Evolutionary conservation across 352 stramenopile species (phyloP).

Genomic region (Globisporangium lucens): DNA sequence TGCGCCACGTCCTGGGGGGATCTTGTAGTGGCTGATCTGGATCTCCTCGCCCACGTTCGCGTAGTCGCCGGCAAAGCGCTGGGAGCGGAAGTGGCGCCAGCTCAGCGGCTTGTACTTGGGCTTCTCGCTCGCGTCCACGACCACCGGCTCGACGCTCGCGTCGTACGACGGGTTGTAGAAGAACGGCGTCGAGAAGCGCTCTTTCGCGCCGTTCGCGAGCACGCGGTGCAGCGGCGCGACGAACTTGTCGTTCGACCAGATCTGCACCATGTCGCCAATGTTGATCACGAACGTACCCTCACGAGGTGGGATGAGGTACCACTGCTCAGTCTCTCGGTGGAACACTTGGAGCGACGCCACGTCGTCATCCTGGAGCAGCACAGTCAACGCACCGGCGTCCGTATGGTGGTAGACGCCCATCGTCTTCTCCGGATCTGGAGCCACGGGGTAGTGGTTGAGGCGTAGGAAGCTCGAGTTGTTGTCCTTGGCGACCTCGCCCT

Average conservation of each 20-base stretch:
- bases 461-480: conserved; percentile 89
- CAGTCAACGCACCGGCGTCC: conserved; percentile 41
- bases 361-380: conserved; percentile 46
- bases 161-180: conserved; percentile 64
- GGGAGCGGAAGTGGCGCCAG: conserved; percentile 87
- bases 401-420: conserved; percentile 60
- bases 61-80: conserved; percentile 90
- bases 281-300: conserved; percentile 52
- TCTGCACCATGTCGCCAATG: conserved; percentile 55
- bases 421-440: conserved; percentile 35
- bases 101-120: conserved; percentile 74
- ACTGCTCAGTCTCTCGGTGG: conserved; percentile 29
- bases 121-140: conserved; percentile 31
- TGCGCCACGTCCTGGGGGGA: not conserved
- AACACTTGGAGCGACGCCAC: conserved; percentile 46
- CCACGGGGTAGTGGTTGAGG: conserved; percentile 90
- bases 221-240: conserved; percentile 45
- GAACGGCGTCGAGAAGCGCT: conserved; percentile 43
- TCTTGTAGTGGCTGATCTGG: conserved; percentile 59
- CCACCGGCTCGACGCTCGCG: conserved; percentile 58
- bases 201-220: conserved; percentile 21
- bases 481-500: conserved; percentile 4
- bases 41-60: conserved; percentile 91
- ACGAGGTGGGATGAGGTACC: conserved; percentile 33
- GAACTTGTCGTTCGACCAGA: conserved; percentile 53